These are phyloP conservation scores for Scheffersomyces ergatensis DNA, from an alignment of 805 yeast genomes.

Conservation along the genomic window DNA sequence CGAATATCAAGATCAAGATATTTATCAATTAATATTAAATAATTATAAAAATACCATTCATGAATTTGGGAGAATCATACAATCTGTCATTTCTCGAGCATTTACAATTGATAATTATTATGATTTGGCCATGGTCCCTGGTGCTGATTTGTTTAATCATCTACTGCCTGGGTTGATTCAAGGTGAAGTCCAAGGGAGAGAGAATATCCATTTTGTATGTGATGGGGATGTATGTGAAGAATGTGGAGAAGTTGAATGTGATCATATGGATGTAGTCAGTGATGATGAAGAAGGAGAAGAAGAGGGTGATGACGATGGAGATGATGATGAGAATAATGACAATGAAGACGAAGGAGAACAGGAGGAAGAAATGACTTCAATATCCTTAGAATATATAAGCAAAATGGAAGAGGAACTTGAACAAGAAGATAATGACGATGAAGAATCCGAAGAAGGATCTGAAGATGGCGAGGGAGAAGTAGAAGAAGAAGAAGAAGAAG, in stretches of 20 bases:
- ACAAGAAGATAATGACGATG: constrained; percentile 11
- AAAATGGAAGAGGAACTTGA: constrained; percentile 5
- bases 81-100: constrained; percentile 71
- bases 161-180: constrained; percentile 28
- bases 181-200: constrained; percentile 25
- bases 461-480: constrained; percentile 21
- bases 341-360: constrained; percentile 8
- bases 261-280: constrained; percentile 22
- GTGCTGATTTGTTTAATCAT: constrained; percentile 89
- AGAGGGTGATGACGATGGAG: constrained; percentile 12
- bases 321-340: constrained; percentile 11
- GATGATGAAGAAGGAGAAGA: constrained; percentile 13
- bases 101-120: constrained; percentile 78
- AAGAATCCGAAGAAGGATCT: constrained; percentile 15
- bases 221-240: constrained; percentile 27
- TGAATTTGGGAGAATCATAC: constrained; percentile 55
- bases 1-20: constrained; percentile 9
- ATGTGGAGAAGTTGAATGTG: constrained; percentile 35
- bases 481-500: constrained; percentile 22
- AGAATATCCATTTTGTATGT: constrained; percentile 64
- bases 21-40: constrained; percentile 15
- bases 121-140: constrained; percentile 78
- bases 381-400: constrained; percentile 1
- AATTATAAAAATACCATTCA: constrained; percentile 24
- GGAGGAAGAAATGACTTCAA: constrained; percentile 2